phyloP scores from a whole-genome alignment of 148 eudicot genomes.

The Silene uniflora region DNA sequence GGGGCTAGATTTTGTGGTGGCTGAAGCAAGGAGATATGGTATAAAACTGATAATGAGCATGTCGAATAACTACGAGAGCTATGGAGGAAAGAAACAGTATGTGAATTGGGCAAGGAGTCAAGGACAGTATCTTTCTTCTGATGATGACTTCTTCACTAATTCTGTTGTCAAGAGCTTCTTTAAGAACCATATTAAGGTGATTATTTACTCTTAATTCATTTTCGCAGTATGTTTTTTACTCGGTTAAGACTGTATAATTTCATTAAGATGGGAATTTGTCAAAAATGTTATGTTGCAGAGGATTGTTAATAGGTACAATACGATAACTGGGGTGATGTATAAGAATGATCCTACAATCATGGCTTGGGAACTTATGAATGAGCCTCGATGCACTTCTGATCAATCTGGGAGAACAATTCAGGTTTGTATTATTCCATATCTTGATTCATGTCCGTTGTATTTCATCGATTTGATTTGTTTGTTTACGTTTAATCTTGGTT shows the following conservation, averaged over 20 bases:
- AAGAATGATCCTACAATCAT: slow-evolving; percentile 94
- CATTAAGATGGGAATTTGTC: slow-evolving; percentile 27
- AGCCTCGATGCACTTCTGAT: slow-evolving; percentile 93
- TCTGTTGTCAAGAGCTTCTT: slow-evolving; percentile 49
- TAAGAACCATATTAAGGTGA: slow-evolving; percentile 30
- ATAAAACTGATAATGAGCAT: slow-evolving; percentile 71
- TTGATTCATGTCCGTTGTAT: too few species aligned
- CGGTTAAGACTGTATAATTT: too few species aligned
- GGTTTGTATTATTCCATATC: slow-evolving; percentile 30
- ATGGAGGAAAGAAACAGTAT: slow-evolving; percentile 91
- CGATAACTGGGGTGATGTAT: slow-evolving; percentile 63
- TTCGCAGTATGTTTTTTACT: too few species aligned
- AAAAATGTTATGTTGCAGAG: slow-evolving; percentile 46
- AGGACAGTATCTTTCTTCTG: slow-evolving; percentile 62
- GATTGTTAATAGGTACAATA: slow-evolving; percentile 69
- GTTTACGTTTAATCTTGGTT: too few species aligned
- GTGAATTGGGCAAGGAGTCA: slow-evolving; percentile 79
- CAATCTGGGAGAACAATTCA: slow-evolving; percentile 88
- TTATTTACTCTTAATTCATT: too few species aligned
- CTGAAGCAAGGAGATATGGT: slow-evolving; percentile 79
- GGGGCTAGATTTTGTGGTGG: slow-evolving; percentile 93
- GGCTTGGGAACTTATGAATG: slow-evolving; percentile 99
- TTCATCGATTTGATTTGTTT: too few species aligned
- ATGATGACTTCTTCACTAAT: slow-evolving; percentile 80
- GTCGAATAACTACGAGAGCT: slow-evolving; percentile 70